Evolutionary conservation across 2,329 filamentous ascomycete species (phyloP), one percentile per base, ranked within the genome.

Genomic region (Alternaria infectoria): DNA sequence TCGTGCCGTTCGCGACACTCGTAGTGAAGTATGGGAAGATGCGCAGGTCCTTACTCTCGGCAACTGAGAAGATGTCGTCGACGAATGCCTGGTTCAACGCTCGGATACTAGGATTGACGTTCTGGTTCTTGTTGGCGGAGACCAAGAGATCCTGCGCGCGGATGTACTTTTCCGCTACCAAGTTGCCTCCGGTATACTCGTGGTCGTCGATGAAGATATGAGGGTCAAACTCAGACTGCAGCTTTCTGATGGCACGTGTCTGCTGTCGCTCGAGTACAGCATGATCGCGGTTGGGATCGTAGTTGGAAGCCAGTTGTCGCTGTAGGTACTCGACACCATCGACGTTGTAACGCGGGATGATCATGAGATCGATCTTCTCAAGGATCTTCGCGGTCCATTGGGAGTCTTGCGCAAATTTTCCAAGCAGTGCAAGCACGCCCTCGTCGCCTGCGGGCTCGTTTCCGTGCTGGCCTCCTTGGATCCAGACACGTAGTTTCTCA

Each of bases 371-470:
- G 8, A 70, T 45, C 12, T 65, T 67, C 6, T 74, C 62, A 10
- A 77, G 68, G 4, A 77, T 54, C 5, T 64, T 65, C 2, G 60
- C 49, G 3, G 70, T 66, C 70, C 69, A 75, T 2, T 68, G 59
- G 9, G 68, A 64, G 45, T 76, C 69, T 6, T 72, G 64, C 46
- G 73, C 66, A 15, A 77, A 64, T 52, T 73, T 74, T 9, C 74
- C 74, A 0, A 77, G 69, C 8, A 77, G 45, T 0, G 74, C 74
- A 6, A 74, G 67, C 8, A 75, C 66, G 3, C 69, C 69, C 55
- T 75, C 71, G 28, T 77, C 72, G 6, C 71, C 74, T 15, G 71
- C 75, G 2, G 74, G 75, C 57, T 77, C 74, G 21, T 77, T 69
- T 3, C 75, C 74, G 40, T 77, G 75, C 5, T 74, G 67, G 11